Evolutionary conservation across 2,329 filamentous ascomycete genomes (phyloP).

Genomic region (Calonectria henricotiae): DNA sequence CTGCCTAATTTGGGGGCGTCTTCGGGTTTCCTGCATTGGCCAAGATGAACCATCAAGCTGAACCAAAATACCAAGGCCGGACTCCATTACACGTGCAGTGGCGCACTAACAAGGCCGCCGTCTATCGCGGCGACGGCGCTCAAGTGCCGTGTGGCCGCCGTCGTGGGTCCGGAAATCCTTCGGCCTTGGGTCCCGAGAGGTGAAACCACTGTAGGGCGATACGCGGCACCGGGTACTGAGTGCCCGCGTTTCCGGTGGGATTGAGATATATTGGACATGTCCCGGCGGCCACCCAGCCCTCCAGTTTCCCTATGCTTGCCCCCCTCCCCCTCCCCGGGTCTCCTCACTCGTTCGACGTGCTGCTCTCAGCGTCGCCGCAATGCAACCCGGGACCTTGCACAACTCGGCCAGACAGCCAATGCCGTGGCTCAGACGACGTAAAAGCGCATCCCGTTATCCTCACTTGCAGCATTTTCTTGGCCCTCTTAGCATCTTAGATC

Average conservation of each 20-base stretch:
- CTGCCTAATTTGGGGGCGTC: slow-evolving; percentile 18
- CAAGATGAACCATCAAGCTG: slow-evolving; percentile 14
- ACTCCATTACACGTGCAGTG: slow-evolving; percentile 25
- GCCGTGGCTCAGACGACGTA: background rate
- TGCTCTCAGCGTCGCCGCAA: background rate
- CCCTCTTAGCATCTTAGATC: slow-evolving; percentile 18
- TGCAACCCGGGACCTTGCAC: slow-evolving; percentile 20
- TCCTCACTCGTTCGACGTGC: slow-evolving; percentile 4
- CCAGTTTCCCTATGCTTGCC: background rate
- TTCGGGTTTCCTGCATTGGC: slow-evolving; percentile 40
- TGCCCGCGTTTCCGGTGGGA: background rate
- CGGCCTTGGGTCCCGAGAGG: slow-evolving; percentile 31
- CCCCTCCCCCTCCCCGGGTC: background rate
- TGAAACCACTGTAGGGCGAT: slow-evolving; percentile 31
- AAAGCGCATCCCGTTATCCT: slow-evolving; percentile 11
- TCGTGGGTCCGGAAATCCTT: slow-evolving; percentile 43
- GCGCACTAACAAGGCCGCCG: slow-evolving; percentile 28
- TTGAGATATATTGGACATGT: slow-evolving; percentile 15
- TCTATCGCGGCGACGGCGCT: slow-evolving; percentile 26
- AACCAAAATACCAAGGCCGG: background rate
- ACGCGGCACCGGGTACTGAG: slow-evolving; percentile 5
- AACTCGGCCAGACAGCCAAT: slow-evolving; percentile 16
- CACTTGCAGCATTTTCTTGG: slow-evolving; percentile 1
- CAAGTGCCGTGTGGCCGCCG: slow-evolving; percentile 39
- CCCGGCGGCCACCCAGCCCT: background rate